A percentile compares a stretch with the other conserved stretches of the same genome.
These are phyloP conservation scores for Phytophthora palmivora DNA, from an alignment of 352 stramenopile species.

Conservation along the genomic window DNA sequence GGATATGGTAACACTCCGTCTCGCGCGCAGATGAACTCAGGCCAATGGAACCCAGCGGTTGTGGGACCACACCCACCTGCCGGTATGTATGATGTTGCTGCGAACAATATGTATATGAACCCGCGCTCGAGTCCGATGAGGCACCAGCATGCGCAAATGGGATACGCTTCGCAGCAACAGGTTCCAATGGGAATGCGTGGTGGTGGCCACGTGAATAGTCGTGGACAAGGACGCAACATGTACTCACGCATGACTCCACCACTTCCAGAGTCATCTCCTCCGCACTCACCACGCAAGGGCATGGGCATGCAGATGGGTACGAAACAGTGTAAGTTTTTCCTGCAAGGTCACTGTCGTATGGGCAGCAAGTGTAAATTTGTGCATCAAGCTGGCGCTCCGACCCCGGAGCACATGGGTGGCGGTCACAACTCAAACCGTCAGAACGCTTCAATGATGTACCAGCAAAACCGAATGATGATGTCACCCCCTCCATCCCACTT, in stretches of 20 bases:
- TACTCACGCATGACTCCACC: slow-evolving; percentile 68
- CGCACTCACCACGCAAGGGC: slow-evolving; percentile 63
- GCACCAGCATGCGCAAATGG: slow-evolving; percentile 46
- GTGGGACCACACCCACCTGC: slow-evolving; percentile 32
- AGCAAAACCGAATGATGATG: slow-evolving; percentile 45
- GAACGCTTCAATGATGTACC: slow-evolving; percentile 40
- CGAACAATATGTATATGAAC: slow-evolving; percentile 65
- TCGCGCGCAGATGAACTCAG: slow-evolving; percentile 37
- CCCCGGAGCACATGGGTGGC: slow-evolving; percentile 29
- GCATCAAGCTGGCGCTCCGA: slow-evolving; percentile 49
- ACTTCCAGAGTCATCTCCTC: slow-evolving; percentile 62
- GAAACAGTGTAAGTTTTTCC: slow-evolving; percentile 89
- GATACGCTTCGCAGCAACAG: slow-evolving; percentile 46
- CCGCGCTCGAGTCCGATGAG: slow-evolving; percentile 39
- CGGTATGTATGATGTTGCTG: slow-evolving; percentile 37
- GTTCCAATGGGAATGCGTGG: slow-evolving; percentile 41
- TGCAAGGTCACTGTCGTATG: slow-evolving; percentile 87
- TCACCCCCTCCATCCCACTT: slow-evolving; percentile 37
- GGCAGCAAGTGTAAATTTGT: slow-evolving; percentile 89
- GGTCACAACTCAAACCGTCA: slow-evolving; percentile 31
- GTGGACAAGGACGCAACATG: slow-evolving; percentile 40
- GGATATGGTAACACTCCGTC: slow-evolving; percentile 35
- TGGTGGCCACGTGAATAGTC: slow-evolving; percentile 32
- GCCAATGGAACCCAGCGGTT: slow-evolving; percentile 53
- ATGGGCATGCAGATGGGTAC: slow-evolving; percentile 51